These are phyloP conservation scores for Microbotryum silenes-acaulis DNA, from an alignment of 1,284 basidiomycete species.

Conservation along the genomic window DNA sequence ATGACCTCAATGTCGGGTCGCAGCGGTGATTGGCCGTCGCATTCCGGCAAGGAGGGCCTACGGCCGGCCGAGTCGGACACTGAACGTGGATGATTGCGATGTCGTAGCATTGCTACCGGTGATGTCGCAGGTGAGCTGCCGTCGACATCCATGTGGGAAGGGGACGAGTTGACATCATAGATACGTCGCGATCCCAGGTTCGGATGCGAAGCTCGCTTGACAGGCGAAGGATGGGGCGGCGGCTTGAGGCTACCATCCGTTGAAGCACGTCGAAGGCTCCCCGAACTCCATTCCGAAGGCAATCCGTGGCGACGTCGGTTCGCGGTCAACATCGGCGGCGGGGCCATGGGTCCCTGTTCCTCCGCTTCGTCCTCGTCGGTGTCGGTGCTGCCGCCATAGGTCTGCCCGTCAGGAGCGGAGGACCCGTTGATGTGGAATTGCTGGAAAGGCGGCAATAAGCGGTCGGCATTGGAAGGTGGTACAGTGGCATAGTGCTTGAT, in stretches of 20 bases:
- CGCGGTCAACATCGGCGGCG: background rate
- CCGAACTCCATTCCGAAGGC: no score
- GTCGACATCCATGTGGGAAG: conserved; percentile 30
- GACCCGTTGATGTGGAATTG: conserved; percentile 2
- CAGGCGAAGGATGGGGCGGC: conserved; percentile 1
- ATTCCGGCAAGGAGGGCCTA: background rate
- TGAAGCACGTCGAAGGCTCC: no score
- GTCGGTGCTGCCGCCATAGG: background rate
- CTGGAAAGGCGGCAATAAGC: conserved; percentile 5
- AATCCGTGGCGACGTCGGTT: no score
- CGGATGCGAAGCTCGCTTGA: no score
- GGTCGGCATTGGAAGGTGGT: conserved; percentile 4
- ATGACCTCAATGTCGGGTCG: background rate
- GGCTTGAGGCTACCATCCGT: conserved; percentile 3
- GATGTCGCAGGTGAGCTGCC: conserved; percentile 17
- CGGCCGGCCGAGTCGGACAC: conserved; percentile 17
- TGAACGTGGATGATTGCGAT: conserved; percentile 12
- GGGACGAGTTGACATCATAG: conserved; percentile 13
- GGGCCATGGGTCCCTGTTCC: conserved; percentile 2
- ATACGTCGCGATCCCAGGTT: background rate
- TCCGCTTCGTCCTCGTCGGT: conserved; percentile 3
- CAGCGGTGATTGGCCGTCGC: background rate
- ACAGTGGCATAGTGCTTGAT: conserved; percentile 14
- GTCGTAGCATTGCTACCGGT: conserved; percentile 1
- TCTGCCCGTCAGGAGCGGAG: background rate